Percentiles rank a stretch among this genome's conserved stretches.
phyloP scores from a whole-genome alignment of 2,329 filamentous ascomycete species.

The Ophiostoma sp. region DNA sequence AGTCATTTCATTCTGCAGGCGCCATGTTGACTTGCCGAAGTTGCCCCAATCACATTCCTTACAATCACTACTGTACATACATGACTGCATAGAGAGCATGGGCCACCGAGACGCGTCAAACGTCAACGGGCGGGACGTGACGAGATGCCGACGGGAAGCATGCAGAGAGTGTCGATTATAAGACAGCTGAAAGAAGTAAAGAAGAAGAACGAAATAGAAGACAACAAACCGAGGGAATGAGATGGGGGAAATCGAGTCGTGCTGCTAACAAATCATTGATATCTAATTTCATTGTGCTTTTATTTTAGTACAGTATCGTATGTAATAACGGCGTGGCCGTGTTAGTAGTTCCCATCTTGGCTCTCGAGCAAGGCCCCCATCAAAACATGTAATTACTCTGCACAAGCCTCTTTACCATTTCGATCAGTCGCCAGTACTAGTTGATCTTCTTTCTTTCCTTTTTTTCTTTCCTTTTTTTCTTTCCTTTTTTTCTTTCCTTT shows the following conservation, averaged over 20 bases:
- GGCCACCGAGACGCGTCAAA: background rate
- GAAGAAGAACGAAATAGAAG: background rate
- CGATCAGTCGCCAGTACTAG: background rate
- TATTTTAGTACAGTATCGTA: no score
- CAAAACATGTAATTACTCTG: background rate
- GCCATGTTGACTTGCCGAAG: background rate
- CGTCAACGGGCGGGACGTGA: constrained; percentile 1
- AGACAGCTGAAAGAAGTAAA: background rate
- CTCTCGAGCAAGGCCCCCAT: background rate
- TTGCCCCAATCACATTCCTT: background rate
- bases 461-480: background rate
- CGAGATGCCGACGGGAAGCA: background rate
- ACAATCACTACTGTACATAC: no score
- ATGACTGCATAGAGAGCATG: background rate
- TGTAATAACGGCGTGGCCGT: constrained; percentile 3
- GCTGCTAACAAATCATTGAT: background rate
- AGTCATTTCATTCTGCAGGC: background rate
- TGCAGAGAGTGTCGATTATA: background rate
- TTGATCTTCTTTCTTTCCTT: background rate
- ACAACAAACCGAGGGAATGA: background rate
- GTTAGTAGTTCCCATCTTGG: background rate
- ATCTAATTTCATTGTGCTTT: background rate
- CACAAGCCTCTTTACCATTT: background rate
- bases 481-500: background rate
- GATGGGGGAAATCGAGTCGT: background rate